A percentile compares a stretch with the other conserved stretches of the same genome.
Evolutionary conservation across 768 basidiomycete species (phyloP).

Genomic region (Macrolepiota fuliginosa): DNA sequence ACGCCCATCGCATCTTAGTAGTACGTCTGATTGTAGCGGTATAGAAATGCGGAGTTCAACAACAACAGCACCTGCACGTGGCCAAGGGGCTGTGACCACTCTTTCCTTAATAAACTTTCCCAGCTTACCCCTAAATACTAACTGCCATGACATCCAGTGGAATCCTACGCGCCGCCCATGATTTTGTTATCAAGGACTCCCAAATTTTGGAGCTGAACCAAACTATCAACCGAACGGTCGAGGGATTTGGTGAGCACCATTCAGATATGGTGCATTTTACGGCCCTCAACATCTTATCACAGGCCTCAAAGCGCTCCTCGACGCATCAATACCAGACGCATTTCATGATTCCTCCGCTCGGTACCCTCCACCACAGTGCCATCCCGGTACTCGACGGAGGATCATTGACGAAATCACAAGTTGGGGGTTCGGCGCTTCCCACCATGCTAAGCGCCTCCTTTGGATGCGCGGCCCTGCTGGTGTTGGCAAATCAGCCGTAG

Average conservation of each 20-base stretch:
- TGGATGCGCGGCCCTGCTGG: not conserved
- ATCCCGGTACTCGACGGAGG: not conserved
- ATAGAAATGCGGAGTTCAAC: too few relatives aligned
- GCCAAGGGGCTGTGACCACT: too few relatives aligned
- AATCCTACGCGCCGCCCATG: not conserved
- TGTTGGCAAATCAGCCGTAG: slow-evolving; percentile 1
- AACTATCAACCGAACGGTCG: not conserved
- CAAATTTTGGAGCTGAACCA: not conserved
- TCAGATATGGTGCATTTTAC: not conserved
- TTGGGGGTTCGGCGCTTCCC: not conserved
- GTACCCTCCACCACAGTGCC: not conserved
- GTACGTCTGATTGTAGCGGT: too few relatives aligned
- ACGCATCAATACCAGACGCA: not conserved
- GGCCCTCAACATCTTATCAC: not conserved
- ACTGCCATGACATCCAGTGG: not conserved
- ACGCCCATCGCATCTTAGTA: too few relatives aligned
- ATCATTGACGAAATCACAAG: not conserved
- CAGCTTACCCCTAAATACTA: not conserved
- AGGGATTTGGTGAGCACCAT: not conserved
- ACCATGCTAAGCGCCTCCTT: not conserved
- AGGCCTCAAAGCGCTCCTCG: not conserved
- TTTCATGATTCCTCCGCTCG: not conserved
- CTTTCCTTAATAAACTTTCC: too few relatives aligned
- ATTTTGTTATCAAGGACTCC: not conserved
- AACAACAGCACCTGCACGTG: too few relatives aligned